Evolutionary conservation across 371 early-diverging fungal species (phyloP).

Genomic region (Blakeslea trispora): DNA sequence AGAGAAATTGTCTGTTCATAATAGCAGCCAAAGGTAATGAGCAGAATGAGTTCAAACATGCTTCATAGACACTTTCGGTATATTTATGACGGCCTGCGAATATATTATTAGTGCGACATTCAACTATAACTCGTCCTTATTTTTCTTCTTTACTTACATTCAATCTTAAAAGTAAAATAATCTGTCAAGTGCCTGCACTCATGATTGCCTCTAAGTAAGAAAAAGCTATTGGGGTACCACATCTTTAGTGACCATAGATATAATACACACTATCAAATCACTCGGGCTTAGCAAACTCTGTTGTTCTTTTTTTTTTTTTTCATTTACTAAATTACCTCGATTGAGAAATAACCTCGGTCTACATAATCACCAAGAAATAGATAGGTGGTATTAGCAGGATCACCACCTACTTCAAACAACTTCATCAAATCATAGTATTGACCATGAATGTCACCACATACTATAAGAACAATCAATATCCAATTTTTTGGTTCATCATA

Average conservation of each 20-base stretch:
- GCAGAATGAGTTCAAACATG: conserved; percentile 97
- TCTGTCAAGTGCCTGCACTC: conserved; percentile 98
- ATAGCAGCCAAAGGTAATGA: conserved; percentile 96
- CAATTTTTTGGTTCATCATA: neutral
- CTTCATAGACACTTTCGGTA: conserved; percentile 91
- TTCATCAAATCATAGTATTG: conserved; percentile 99
- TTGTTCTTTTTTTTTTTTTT: neutral
- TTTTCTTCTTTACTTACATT: conserved; percentile 70
- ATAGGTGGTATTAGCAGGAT: conserved; percentile 86
- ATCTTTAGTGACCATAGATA: conserved; percentile 91
- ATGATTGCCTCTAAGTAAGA: conserved; percentile 97
- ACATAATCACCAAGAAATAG: conserved; percentile 98
- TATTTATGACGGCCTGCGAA: conserved; percentile 88
- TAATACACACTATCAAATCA: conserved; percentile 72
- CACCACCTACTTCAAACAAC: conserved; percentile 96
- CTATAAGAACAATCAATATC: conserved; percentile 29
- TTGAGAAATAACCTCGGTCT: conserved; percentile 94
- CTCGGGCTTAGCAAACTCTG: neutral
- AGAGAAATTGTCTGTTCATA: conserved; percentile 95
- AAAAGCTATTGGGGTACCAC: conserved; percentile 91
- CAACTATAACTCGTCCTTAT: conserved; percentile 25
- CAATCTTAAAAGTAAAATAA: conserved; percentile 97
- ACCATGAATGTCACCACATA: conserved; percentile 99
- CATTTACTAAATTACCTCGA: too few relatives aligned
- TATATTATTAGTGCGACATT: conserved; percentile 13